A percentile compares a stretch with the other conserved stretches of the same genome.
Evolutionary conservation across 768 basidiomycete species (phyloP).

Genomic region (Cantharellus anzutake): DNA sequence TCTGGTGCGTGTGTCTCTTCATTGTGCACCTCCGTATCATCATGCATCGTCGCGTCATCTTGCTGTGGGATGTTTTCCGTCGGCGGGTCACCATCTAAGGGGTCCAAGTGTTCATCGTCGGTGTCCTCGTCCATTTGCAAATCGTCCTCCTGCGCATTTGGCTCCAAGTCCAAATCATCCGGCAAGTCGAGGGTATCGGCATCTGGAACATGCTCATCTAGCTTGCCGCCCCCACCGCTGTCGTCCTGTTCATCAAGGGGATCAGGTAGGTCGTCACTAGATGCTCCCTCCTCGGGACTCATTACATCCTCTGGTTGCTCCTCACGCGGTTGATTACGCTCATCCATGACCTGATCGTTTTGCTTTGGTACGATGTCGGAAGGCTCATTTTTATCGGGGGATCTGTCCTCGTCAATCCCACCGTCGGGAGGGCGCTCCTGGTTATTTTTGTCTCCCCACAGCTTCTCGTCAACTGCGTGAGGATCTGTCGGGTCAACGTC

Average conservation of each 20-base stretch:
- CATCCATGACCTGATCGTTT: slow-evolving; percentile 14
- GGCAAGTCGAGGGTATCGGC: slow-evolving; percentile 76
- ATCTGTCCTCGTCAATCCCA: slow-evolving; percentile 11
- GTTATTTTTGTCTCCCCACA: slow-evolving; percentile 79
- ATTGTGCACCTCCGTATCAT: slow-evolving; percentile 8
- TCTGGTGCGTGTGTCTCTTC: too few species aligned
- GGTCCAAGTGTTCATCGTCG: not conserved
- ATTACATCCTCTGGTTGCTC: slow-evolving; percentile 10
- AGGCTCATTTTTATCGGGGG: slow-evolving; percentile 14
- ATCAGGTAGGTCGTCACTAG: slow-evolving; percentile 18
- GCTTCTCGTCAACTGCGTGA: slow-evolving; percentile 78
- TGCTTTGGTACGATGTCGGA: slow-evolving; percentile 75
- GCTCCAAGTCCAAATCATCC: slow-evolving; percentile 55
- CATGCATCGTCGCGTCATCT: slow-evolving; percentile 2
- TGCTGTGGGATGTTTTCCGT: not conserved
- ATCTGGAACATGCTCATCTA: slow-evolving; percentile 62
- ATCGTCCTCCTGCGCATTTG: slow-evolving; percentile 13
- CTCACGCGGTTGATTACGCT: not conserved
- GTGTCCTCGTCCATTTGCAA: slow-evolving; percentile 12
- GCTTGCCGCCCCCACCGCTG: slow-evolving; percentile 22
- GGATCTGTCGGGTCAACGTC: slow-evolving; percentile 72
- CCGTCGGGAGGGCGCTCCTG: slow-evolving; percentile 43
- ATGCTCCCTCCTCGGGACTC: slow-evolving; percentile 14
- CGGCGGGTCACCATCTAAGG: not conserved
- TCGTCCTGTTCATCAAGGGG: slow-evolving; percentile 32